These are phyloP conservation scores for Cicer arietinum DNA, from an alignment of 306 rosid species.

Conservation along the genomic window DNA sequence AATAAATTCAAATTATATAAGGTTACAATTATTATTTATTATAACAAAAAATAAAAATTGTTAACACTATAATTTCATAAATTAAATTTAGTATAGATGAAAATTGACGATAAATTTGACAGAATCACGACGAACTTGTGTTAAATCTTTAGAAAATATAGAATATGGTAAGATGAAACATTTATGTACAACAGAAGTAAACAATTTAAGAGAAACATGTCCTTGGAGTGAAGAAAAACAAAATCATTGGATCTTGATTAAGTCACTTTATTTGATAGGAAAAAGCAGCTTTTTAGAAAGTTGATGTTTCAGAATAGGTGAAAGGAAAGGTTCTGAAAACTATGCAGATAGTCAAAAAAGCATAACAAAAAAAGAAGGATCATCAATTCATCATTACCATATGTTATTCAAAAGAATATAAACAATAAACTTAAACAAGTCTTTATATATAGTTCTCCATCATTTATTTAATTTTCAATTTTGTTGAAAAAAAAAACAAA, in stretches of 20 bases:
- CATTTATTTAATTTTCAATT: not conserved
- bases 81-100: too few relatives aligned
- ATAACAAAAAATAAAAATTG: too few relatives aligned
- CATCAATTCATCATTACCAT: slow-evolving; percentile 52
- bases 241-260: slow-evolving; percentile 56
- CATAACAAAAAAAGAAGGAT: slow-evolving; percentile 36
- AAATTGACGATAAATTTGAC: too few relatives aligned
- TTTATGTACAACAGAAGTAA: not conserved
- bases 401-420: slow-evolving; percentile 42
- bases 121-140: too few relatives aligned
- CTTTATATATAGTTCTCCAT: slow-evolving; percentile 5
- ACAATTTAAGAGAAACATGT: slow-evolving; percentile 33
- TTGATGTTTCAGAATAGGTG: slow-evolving; percentile 44
- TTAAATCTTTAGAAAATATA: not conserved
- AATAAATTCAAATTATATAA: slow-evolving; percentile 24
- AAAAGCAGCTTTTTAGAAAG: slow-evolving; percentile 51
- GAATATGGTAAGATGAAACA: slow-evolving; percentile 2
- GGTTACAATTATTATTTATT: not conserved
- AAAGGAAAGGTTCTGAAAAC: slow-evolving; percentile 50
- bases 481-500: not conserved
- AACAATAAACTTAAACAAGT: slow-evolving; percentile 21
- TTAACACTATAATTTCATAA: too few relatives aligned
- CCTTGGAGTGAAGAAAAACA: slow-evolving; percentile 47
- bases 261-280: slow-evolving; percentile 37
- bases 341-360: slow-evolving; percentile 48